Base-by-base conservation (phyloP, 805 yeast genomes). In the Ogataea minuta region DNA sequence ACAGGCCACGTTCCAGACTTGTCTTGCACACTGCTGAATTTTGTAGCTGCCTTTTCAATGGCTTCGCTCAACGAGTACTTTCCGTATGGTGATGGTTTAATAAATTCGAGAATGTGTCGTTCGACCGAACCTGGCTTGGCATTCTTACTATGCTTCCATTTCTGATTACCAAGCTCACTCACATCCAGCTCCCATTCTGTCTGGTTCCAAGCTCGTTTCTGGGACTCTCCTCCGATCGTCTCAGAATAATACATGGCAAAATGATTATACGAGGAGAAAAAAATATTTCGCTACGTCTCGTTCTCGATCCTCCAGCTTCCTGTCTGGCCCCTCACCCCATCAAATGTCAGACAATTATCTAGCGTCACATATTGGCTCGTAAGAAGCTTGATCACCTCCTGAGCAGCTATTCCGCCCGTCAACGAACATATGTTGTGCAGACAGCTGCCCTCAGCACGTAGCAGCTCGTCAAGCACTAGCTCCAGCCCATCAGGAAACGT, bases 1-100 rank as follows among this genome's bases (percentile, higher is more conserved):
- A 84, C 78, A 1, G 97, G 96, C 64, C 91, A 86, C 6, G 80
- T 77, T 0, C 99, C 99, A n/a, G 81, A 75, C 1, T 67, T 62
- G 39, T 84, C 91, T 58, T 93, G 98, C n/a, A 91, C 53, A 6
- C 69, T 56, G 20, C 73, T 56, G 37, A 86, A 75, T 54, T 86
- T 89, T 2, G 73, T 68, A 3, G 90, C 91, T 14, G 91, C 93
- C 48, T 84, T 81, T 28, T 70, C 60, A 2, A 90, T 83, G 4
- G 95, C 77, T 30, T 81, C 79, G 23, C 61, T 59, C 1, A 59
- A 17, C 15, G 35, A 26, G 15, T 20, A 23, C 61, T 63, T 0
- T 62, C 53, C 9, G 77, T 50, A 27, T 4, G 41, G 28, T n/a
- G 19, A 19, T 3, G 41, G 41, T 23, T 26, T 31, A 5, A 15